These are phyloP conservation scores for Vitellaria paradoxa DNA, from an alignment of 179 eudicot species.

Conservation along the genomic window DNA sequence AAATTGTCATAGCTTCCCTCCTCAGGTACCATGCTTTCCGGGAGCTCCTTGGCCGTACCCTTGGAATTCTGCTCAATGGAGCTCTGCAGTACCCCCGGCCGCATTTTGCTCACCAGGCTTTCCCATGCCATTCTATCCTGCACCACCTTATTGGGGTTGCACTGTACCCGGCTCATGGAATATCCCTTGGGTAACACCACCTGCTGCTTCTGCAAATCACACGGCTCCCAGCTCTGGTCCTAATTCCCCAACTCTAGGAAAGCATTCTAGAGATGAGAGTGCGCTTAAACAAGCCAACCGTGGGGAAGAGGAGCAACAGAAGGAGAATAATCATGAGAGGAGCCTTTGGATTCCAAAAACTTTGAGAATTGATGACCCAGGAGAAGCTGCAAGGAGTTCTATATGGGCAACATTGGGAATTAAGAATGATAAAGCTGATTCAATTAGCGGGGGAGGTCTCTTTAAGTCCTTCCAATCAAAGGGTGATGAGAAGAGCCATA, in stretches of 20 bases:
- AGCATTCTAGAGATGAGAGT: constrained; percentile 43
- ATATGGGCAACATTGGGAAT: constrained; percentile 60
- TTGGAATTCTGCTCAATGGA: constrained; percentile 43
- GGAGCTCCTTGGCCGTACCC: constrained; percentile 53
- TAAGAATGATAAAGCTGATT: constrained; percentile 30
- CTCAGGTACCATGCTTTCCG: constrained; percentile 33
- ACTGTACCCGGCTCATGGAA: constrained; percentile 36
- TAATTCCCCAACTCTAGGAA: constrained; percentile 44
- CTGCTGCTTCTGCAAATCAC: constrained; percentile 10
- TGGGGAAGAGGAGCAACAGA: constrained; percentile 20
- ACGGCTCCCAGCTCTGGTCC: constrained; percentile 27
- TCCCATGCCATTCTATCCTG: constrained; percentile 46
- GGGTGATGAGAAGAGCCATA: constrained; percentile 29
- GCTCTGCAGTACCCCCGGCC: constrained; percentile 26
- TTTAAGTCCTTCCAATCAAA: constrained; percentile 48
- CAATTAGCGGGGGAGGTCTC: constrained; percentile 30
- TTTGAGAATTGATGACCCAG: constrained; percentile 52
- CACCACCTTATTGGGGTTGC: constrained; percentile 49
- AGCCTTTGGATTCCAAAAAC: constrained; percentile 55
- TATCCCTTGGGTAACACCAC: constrained; percentile 35
- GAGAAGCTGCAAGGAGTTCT: constrained; percentile 56
- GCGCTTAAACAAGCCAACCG: not conserved
- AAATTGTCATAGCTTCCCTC: constrained; percentile 34
- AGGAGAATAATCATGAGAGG: constrained; percentile 31
- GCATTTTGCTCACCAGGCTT: constrained; percentile 35